Base-by-base conservation (phyloP, 148 eudicot species). In the Pharnaceum exiguum region DNA sequence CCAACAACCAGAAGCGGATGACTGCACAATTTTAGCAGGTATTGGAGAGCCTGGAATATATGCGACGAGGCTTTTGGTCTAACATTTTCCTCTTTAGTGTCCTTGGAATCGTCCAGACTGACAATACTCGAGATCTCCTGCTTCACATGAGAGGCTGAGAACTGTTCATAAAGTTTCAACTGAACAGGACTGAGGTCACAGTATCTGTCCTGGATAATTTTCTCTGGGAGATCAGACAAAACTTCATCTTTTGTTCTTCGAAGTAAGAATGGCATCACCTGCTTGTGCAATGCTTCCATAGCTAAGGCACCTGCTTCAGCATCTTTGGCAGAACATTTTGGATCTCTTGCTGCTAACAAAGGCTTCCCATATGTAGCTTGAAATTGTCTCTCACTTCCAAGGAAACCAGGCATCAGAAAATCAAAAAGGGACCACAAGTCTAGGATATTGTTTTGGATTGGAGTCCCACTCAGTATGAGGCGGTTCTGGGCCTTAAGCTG, bases 281-380 rank as follows among this genome's bases (percentile, higher is more conserved):
- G 99, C 78, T 94, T 94, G 75, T 94, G 99, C 82, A 94, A 69
- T 58, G 99, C 99, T 77, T 94, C 99, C 99, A 94, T 94, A 45
- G 96, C 99, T 53, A 94, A 77, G 29, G 73, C 84, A 42, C 99
- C 99, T 28, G 84, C 99, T 77, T 94, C 99, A 63, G 99, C 95
- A 82, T 89, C 99, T 74, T 82, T 94, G 62, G 96, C 95, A 51
- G 99, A 86, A 67, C 99, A 84, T 74, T 89, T 94, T 17, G 99
- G 81, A 75, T 94, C 99, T 62, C 95, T 77, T 44, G 99, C 89
- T 36, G 96, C 96, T 58, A 89, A 19, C 51, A 94, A 76, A 10
- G 99, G 99, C 69, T 94, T 94, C 55, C 99, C 99, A 58, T 94
- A 94, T 16, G 85, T 75, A 67, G 91, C 85, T 73, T 94, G 96